Percentiles rank a stretch among this genome's conserved stretches.
Evolutionary conservation across 257 asterid genomes (phyloP).

Genomic region (Capsicum pubescens): DNA sequence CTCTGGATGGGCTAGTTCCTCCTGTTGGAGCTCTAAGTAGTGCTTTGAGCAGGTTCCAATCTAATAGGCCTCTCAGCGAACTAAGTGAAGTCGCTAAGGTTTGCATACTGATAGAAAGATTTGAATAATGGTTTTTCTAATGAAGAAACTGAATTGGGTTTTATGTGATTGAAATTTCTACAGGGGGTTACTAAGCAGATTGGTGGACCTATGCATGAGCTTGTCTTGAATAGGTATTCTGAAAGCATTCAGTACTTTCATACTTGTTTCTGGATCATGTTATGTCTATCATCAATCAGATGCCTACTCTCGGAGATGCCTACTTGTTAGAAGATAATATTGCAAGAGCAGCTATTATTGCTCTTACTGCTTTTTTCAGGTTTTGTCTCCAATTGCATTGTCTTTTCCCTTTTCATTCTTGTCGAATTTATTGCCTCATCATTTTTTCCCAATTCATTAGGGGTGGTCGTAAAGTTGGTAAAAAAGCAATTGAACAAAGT

Average conservation of each 20-base stretch:
- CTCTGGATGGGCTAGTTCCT: conserved; percentile 81
- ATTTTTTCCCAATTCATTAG: conserved; percentile 57
- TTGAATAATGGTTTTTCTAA: not conserved
- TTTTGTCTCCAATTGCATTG: conserved; percentile 39
- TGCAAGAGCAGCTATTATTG: conserved; percentile 80
- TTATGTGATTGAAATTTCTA: conserved; percentile 37
- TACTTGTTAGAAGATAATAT: conserved; percentile 57
- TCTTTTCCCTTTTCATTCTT: conserved; percentile 30
- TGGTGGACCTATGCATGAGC: conserved; percentile 94
- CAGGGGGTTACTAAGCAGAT: conserved; percentile 97
- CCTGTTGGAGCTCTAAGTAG: conserved; percentile 95
- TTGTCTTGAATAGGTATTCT: conserved; percentile 75
- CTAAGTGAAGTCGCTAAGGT: conserved; percentile 97
- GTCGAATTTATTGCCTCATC: conserved; percentile 32
- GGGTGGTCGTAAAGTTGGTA: conserved; percentile 96
- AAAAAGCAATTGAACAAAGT: conserved; percentile 86
- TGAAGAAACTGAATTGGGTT: not conserved
- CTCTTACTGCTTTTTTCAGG: conserved; percentile 97
- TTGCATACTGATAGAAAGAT: not conserved
- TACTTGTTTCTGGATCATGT: conserved; percentile 87
- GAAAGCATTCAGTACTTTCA: conserved; percentile 90
- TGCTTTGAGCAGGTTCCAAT: conserved; percentile 85
- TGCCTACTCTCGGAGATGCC: conserved; percentile 47
- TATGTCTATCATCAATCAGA: conserved; percentile 71
- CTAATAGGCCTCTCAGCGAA: conserved; percentile 90